These are phyloP conservation scores for Daedalea quercina DNA, from an alignment of 768 basidiomycete species.

Conservation along the genomic window DNA sequence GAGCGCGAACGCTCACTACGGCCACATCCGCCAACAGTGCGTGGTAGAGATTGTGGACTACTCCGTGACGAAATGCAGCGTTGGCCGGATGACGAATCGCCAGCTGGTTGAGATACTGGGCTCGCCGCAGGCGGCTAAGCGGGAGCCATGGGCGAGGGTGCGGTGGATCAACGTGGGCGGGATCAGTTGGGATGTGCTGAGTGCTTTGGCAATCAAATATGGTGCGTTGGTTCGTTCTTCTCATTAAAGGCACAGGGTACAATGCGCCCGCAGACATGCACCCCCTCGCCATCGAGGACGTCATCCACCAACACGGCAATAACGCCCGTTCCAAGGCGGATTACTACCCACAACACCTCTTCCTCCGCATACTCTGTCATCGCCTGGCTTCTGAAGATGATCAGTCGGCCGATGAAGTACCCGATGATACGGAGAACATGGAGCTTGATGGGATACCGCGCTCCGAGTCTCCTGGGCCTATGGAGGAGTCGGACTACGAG, in stretches of 20 bases:
- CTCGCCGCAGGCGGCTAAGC: slow-evolving; percentile 31
- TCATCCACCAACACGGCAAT: slow-evolving; percentile 42
- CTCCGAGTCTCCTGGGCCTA: slow-evolving; percentile 20
- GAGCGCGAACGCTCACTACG: slow-evolving; percentile 44
- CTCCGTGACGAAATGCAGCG: slow-evolving; percentile 40
- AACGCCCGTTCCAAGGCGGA: slow-evolving; percentile 56
- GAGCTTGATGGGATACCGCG: slow-evolving; percentile 12
- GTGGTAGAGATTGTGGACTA: slow-evolving; percentile 60
- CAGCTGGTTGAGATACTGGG: slow-evolving; percentile 48
- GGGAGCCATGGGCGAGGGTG: slow-evolving; percentile 57
- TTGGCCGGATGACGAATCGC: slow-evolving; percentile 44
- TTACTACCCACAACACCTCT: slow-evolving; percentile 64
- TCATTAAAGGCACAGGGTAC: background rate
- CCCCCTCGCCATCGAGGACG: slow-evolving; percentile 62
- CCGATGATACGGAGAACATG: background rate
- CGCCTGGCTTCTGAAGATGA: slow-evolving; percentile 28
- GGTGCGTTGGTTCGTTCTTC: slow-evolving; percentile 26
- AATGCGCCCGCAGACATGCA: slow-evolving; percentile 40
- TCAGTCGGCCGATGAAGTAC: background rate
- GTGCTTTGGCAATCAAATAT: slow-evolving; percentile 52
- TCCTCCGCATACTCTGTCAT: slow-evolving; percentile 60
- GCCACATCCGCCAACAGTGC: slow-evolving; percentile 49
- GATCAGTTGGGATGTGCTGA: slow-evolving; percentile 60
- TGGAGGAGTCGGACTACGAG: slow-evolving; percentile 9
- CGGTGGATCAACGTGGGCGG: slow-evolving; percentile 69